These are phyloP conservation scores for Protostelium mycophagum DNA, from an alignment of 78 protist genomes.

Conservation along the genomic window DNA sequence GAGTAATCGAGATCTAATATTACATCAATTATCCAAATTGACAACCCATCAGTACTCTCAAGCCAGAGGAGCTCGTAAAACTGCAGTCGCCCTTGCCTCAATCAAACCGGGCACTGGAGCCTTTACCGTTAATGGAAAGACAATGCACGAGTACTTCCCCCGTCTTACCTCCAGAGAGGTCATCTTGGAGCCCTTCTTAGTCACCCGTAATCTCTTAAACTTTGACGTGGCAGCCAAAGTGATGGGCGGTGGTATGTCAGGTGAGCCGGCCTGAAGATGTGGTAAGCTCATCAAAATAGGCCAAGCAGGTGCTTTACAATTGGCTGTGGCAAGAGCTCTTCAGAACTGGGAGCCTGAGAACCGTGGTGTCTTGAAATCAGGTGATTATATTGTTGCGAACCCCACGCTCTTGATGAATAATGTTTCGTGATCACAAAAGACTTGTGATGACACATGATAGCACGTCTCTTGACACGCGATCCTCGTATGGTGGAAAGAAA, in stretches of 20 bases:
- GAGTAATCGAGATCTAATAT: too few species aligned
- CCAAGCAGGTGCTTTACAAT: constrained; percentile 58
- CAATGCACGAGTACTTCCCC: constrained; percentile 37
- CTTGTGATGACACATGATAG: too few species aligned
- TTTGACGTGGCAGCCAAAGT: constrained; percentile 18
- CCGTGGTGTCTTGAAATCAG: not conserved
- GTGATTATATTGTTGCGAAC: not conserved
- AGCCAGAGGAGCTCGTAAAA: constrained; percentile 22
- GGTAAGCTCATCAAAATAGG: not conserved
- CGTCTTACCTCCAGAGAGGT: constrained; percentile 18
- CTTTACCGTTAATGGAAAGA: constrained; percentile 17
- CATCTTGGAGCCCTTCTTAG: constrained; percentile 35
- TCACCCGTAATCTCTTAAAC: constrained; percentile 35
- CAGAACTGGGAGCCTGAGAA: constrained; percentile 33
- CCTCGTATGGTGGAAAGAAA: constrained; percentile 65
- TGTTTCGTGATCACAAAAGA: too few species aligned
- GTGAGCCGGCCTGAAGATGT: not conserved
- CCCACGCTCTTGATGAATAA: too few species aligned
- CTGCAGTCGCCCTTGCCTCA: constrained; percentile 16
- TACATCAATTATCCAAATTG: not conserved
- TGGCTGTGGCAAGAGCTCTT: constrained; percentile 47
- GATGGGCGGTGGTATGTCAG: constrained; percentile 50
- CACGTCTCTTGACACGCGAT: constrained; percentile 52
- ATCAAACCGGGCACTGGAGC: constrained; percentile 29
- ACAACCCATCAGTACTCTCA: not conserved